Evolutionary conservation across 352 stramenopile species (phyloP), one percentile per base, ranked within the genome.

Genomic region (Phytophthora syringae): DNA sequence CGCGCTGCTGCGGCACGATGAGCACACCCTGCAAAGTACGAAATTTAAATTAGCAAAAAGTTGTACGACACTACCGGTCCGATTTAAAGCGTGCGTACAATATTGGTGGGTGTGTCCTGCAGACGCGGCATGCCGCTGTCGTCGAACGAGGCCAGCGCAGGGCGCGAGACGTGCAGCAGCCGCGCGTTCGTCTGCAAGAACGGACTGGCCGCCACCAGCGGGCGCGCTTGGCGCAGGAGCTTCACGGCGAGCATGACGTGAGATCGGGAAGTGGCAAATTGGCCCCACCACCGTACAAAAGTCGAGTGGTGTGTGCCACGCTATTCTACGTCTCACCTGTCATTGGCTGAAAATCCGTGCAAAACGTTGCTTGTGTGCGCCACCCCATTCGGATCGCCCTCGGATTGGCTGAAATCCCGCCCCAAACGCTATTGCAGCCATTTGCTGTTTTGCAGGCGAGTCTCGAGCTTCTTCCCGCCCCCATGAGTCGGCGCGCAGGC

Each of bases 1-100:
- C 88, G 34, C 86, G 79, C 51, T 96, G 88, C 70, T 96, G 88
- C n/a, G 88, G 88, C 15, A 96, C 88, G 51, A 96, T 91, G 39
- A 96, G 53, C 13, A 96, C 72, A 51, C 88, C 88, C 88, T 96
- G 18, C 21, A 39, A 27, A 54, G 15, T 48, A 49, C 18, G n/a
- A 55, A 18, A 20, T 20, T 44, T 20, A 4, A 43, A 22, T 43
- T n/a, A n/a, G n/a, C n/a, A n/a, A n/a, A n/a, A n/a, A n/a, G n/a
- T n/a, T n/a, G n/a, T n/a, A n/a, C n/a, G n/a, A n/a, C n/a, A n/a
- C n/a, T n/a, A n/a, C n/a, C n/a, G n/a, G n/a, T n/a, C n/a, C n/a
- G n/a, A n/a, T n/a, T n/a, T n/a, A n/a, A n/a, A 32, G 21, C 16
- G 43, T 6, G 69, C 76, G 66, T 59, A 88, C 79, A 25, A 88